Base-by-base conservation (phyloP, 345 rosid species). In the Camelina neglecta region DNA sequence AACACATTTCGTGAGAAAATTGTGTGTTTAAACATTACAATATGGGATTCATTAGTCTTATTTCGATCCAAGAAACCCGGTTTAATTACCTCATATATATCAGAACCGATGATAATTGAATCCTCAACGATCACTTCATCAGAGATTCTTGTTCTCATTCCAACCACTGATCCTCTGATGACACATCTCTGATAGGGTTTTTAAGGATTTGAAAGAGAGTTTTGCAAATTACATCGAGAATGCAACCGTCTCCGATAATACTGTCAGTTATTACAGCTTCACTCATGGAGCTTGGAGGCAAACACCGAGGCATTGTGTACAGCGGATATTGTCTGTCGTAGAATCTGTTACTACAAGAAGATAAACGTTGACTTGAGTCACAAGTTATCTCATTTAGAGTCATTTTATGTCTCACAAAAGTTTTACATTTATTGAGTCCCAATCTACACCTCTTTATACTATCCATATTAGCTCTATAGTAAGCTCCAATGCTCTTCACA, bases 221-320 rank as follows among this genome's bases (percentile, higher is more conserved):
- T 57, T 44, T 42, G 51, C 7, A 61, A 75, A 87, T 82, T 87
- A 91, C 97, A 79, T 88, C 71, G 75, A 91, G 83, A 62, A 86
- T 81, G 86, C 98, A 91, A 16, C 96, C 98, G 70, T 89, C 92
- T 74, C 92, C 96, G 18, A 93, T 81, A 3, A 89, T 83, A 74
- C 90, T 84, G 31, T 91, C 81, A 36, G 79, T 78, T 65, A 93
- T 85, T 33, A 81, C 66, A 23, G 91, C 93, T 67, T 83, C 91
- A 41, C 70, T 75, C 56, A 88, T 63, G 20, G 76, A 55, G 62
- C 84, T 86, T n/a, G 97, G 93, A 71, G 97, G 98, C 70, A 87
- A 83, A 77, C 78, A 84, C 10, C 93, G 80, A 33, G 98, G 93
- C 84, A 86, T 77, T 24, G 93, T 86, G 77, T 86, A 85, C 18